phyloP scores from a whole-genome alignment of 257 asterid genomes.

The Echium plantagineum region DNA sequence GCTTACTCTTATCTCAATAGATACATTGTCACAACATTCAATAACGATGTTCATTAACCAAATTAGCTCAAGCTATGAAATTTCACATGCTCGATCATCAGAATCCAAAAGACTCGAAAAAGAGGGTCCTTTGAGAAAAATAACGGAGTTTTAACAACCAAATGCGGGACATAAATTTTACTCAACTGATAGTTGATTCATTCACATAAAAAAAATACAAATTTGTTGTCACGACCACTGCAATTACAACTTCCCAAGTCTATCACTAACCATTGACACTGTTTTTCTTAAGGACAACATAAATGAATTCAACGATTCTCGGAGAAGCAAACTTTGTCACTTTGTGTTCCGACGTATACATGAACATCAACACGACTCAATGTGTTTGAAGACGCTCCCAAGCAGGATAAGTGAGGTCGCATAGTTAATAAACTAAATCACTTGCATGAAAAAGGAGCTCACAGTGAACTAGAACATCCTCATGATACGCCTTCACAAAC shows the following conservation, averaged over 20 bases:
- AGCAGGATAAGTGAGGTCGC: too few species aligned
- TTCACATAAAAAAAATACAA: too few species aligned
- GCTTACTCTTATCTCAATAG: neutral
- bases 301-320: too few species aligned
- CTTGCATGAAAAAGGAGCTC: constrained; percentile 20
- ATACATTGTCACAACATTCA: neutral
- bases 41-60: neutral
- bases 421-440: too few species aligned
- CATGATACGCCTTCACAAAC: constrained; percentile 62
- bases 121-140: neutral
- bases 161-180: neutral
- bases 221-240: neutral
- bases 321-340: too few species aligned
- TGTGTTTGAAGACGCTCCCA: too few species aligned
- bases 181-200: too few species aligned
- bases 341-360: neutral
- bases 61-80: neutral
- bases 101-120: too few species aligned
- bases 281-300: too few species aligned
- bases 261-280: too few species aligned
- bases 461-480: constrained; percentile 71
- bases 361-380: too few species aligned
- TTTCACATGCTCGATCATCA: neutral
- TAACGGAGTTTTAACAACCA: neutral
- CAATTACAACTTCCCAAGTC: too few species aligned